Conservation (phyloP, 305 asterid species). For the Coffea humblotiana region DNA sequence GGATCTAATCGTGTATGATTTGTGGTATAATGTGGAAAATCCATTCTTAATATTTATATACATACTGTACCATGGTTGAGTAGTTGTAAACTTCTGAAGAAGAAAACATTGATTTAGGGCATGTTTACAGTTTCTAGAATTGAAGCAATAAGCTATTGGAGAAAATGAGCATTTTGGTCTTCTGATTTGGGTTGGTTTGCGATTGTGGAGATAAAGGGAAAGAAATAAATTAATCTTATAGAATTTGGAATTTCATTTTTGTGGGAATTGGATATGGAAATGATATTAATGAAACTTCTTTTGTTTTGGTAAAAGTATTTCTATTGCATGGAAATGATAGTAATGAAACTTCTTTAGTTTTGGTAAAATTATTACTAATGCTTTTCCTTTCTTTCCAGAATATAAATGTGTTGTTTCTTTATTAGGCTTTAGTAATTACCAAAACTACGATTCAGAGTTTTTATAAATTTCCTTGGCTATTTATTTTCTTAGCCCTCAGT, state of each 20-base stretch:
- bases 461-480: background rate
- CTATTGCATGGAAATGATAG: background rate
- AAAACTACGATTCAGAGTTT: background rate
- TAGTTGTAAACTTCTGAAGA: background rate
- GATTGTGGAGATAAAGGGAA: background rate
- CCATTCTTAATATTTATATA: too few relatives aligned
- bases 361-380: background rate
- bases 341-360: background rate
- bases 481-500: background rate
- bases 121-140: background rate
- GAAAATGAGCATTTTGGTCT: background rate
- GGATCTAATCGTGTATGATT: background rate
- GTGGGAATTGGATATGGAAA: background rate
- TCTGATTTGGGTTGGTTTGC: slow-evolving; percentile 3
- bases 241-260: background rate
- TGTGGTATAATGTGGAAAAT: background rate
- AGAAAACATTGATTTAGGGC: background rate
- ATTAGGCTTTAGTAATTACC: background rate
- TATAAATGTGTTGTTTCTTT: background rate
- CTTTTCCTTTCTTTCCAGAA: background rate
- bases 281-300: background rate
- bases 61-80: too few relatives aligned
- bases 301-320: background rate
- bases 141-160: background rate
- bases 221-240: background rate